Percentiles rank a stretch among this genome's conserved stretches.
phyloP scores from a whole-genome alignment of 129 eudicot species.

The Solidago caesia region DNA sequence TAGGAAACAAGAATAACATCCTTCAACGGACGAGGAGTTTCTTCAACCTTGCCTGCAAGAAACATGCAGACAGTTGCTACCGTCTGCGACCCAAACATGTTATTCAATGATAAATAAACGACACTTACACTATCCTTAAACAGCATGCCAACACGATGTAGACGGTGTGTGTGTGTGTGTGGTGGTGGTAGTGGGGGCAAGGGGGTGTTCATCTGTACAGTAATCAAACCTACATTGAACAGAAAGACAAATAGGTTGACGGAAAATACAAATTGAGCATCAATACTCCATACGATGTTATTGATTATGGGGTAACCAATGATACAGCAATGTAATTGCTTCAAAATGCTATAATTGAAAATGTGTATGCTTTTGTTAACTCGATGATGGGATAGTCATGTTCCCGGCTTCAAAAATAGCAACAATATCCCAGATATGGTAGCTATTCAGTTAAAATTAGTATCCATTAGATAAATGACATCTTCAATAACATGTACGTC shows the following conservation, averaged over 20 bases:
- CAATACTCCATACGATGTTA: background rate
- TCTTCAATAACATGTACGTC: background rate
- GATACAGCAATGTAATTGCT: background rate
- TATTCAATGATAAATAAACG: slow-evolving; percentile 8
- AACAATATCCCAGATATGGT: background rate
- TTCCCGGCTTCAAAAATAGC: background rate
- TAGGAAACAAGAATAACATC: slow-evolving; percentile 94
- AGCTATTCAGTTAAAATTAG: background rate
- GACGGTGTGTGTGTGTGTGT: background rate
- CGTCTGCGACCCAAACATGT: slow-evolving; percentile 54
- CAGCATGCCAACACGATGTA: no score
- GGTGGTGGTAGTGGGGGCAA: background rate
- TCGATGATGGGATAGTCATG: background rate
- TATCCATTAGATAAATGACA: background rate
- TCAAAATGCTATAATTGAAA: background rate
- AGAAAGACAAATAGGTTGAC: background rate
- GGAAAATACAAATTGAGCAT: background rate
- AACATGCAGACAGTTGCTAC: slow-evolving; percentile 97
- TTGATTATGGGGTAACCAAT: background rate
- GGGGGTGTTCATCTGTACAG: background rate
- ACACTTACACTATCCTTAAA: no score
- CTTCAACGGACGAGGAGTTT: slow-evolving; percentile 93
- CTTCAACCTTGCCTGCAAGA: slow-evolving; percentile 99
- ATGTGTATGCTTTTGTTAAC: no score
- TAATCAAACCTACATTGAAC: background rate